A percentile compares a stretch with the other conserved stretches of the same genome.
Evolutionary conservation across 257 asterid genomes (phyloP).

Genomic region (Nemophila menziesii): DNA sequence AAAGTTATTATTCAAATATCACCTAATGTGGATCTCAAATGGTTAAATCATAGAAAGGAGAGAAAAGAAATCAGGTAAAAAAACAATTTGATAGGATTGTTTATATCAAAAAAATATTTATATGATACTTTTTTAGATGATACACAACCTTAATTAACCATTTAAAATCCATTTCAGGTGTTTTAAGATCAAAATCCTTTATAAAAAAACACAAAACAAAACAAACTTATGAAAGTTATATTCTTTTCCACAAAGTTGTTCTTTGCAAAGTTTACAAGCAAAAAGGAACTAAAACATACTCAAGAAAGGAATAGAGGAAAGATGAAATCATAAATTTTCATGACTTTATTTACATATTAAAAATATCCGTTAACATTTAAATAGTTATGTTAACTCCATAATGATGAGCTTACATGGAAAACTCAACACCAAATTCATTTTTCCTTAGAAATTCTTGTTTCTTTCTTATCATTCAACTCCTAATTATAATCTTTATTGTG

Average conservation of each 20-base stretch:
- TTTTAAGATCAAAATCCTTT: too few relatives aligned
- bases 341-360: conserved; percentile 10
- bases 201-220: neutral
- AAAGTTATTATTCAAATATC: too few relatives aligned
- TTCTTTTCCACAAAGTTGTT: conserved; percentile 8
- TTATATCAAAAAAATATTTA: too few relatives aligned
- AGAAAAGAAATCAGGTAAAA: too few relatives aligned
- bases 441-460: conserved; percentile 26
- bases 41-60: too few relatives aligned
- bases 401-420: conserved; percentile 11
- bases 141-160: too few relatives aligned
- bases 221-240: neutral
- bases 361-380: conserved; percentile 11
- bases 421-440: conserved; percentile 3
- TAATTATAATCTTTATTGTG: conserved; percentile 16
- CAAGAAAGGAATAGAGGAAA: conserved; percentile 46
- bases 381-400: conserved; percentile 6
- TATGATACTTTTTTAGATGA: too few relatives aligned
- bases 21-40: too few relatives aligned
- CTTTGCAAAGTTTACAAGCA: conserved; percentile 14
- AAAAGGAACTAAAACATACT: conserved; percentile 4
- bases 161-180: too few relatives aligned
- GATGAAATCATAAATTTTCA: conserved; percentile 36
- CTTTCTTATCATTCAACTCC: conserved; percentile 24
- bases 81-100: too few relatives aligned